Percentiles rank a stretch among this genome's conserved stretches.
Evolutionary conservation across 2,329 filamentous ascomycete genomes (phyloP).

Genomic region (Cephalotrichum gorgonifer): DNA sequence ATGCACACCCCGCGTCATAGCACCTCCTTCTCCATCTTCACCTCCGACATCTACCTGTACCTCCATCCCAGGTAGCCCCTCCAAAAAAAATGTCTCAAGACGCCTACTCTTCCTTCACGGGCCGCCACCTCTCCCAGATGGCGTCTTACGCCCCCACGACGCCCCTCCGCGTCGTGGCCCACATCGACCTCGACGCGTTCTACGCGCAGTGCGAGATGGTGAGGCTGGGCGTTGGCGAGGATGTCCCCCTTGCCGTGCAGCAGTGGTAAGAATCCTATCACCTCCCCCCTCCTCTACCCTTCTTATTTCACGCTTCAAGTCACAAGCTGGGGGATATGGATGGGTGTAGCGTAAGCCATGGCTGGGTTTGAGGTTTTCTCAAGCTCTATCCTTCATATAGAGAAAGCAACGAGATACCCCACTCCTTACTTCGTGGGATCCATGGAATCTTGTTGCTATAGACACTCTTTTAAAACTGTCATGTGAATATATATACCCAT

Average conservation of each 20-base stretch:
- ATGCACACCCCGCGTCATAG: too few species aligned
- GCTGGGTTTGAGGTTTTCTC: too few species aligned
- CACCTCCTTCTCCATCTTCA: too few species aligned
- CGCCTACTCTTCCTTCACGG: slow-evolving; percentile 67
- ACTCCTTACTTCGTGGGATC: too few species aligned
- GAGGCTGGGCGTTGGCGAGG: slow-evolving; percentile 61
- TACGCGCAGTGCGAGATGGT: slow-evolving; percentile 96
- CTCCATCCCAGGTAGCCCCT: background rate
- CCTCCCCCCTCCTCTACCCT: background rate
- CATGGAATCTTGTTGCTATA: background rate
- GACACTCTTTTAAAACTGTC: background rate
- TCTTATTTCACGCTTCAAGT: background rate
- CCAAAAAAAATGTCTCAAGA: background rate
- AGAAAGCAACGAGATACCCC: too few species aligned
- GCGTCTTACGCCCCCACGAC: slow-evolving; percentile 59
- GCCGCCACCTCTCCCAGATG: slow-evolving; percentile 70
- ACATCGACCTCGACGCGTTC: slow-evolving; percentile 94
- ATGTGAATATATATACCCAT: background rate
- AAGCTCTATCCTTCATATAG: too few species aligned
- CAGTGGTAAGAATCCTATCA: slow-evolving; percentile 56
- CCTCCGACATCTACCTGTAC: too few species aligned
- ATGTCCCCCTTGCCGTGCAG: slow-evolving; percentile 80
- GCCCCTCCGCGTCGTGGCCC: slow-evolving; percentile 77
- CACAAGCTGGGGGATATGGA: background rate
- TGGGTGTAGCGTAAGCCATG: too few species aligned